A percentile compares a stretch with the other conserved stretches of the same genome.
phyloP scores from a whole-genome alignment of 1,139 yeast genomes.

The Chernovozyma aurita region DNA sequence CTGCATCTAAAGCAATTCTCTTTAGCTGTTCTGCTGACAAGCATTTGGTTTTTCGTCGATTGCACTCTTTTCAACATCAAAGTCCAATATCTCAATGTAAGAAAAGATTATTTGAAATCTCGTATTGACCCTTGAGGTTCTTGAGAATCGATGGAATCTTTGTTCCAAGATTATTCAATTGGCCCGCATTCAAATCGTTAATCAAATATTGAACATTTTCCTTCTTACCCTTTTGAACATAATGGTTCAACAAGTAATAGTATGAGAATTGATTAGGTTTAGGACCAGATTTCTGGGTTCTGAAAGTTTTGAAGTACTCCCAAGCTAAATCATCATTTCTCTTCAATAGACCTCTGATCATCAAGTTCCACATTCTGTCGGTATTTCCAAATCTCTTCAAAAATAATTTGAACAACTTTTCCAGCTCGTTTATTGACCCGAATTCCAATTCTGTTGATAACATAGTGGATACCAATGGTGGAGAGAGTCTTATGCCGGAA shows the following conservation, averaged over 20 bases:
- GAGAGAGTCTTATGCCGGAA: slow-evolving; percentile 21
- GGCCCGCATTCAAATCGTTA: slow-evolving; percentile 25
- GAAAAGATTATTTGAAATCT: slow-evolving; percentile 9
- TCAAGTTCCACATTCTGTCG: slow-evolving; percentile 54
- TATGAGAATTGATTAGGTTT: slow-evolving; percentile 56
- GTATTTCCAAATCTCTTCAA: slow-evolving; percentile 25
- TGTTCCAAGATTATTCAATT: slow-evolving; percentile 33
- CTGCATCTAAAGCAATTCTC: too few species aligned
- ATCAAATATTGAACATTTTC: slow-evolving; percentile 34
- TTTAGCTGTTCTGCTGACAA: too few species aligned
- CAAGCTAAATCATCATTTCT: slow-evolving; percentile 34
- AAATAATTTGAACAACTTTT: slow-evolving; percentile 43
- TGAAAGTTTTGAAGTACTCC: slow-evolving; percentile 31
- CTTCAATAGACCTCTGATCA: slow-evolving; percentile 47
- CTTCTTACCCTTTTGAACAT: slow-evolving; percentile 26
- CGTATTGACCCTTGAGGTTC: slow-evolving; percentile 15
- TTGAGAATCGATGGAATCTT: slow-evolving; percentile 29
- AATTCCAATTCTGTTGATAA: slow-evolving; percentile 51
- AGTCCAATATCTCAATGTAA: too few species aligned
- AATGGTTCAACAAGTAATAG: slow-evolving; percentile 49
- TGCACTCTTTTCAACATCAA: too few species aligned
- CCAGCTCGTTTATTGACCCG: slow-evolving; percentile 49
- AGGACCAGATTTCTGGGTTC: slow-evolving; percentile 16
- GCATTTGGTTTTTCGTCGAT: too few species aligned
- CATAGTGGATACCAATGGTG: slow-evolving; percentile 51